Conservation (phyloP, 2,329 filamentous ascomycete genomes). For the Fusarium liriodendri region DNA sequence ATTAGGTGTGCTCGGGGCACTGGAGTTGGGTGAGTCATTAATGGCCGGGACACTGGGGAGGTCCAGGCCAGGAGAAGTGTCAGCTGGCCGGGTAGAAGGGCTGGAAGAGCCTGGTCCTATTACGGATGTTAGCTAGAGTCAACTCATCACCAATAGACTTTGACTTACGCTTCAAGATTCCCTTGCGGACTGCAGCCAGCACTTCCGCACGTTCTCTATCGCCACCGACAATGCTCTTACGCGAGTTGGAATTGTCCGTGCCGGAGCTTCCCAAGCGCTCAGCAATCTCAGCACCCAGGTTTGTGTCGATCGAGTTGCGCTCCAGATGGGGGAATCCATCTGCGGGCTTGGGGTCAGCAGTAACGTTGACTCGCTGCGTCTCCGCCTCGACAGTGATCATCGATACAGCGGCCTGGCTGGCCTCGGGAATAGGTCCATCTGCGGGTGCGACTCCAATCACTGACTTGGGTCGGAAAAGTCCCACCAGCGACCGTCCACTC, state of each 20-base stretch:
- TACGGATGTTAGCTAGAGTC: constrained; percentile 16
- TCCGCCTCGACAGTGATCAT: constrained; percentile 98
- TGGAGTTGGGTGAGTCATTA: constrained; percentile 84
- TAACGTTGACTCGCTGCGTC: constrained; percentile 83
- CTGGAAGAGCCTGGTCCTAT: constrained; percentile 70
- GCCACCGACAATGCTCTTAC: constrained; percentile 91
- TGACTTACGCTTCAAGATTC: constrained; percentile 86
- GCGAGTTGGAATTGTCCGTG: constrained; percentile 70
- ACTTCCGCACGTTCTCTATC: constrained; percentile 93
- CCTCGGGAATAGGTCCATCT: constrained; percentile 73
- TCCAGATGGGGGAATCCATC: constrained; percentile 84
- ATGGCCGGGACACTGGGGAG: constrained; percentile 71
- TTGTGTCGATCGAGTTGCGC: constrained; percentile 80
- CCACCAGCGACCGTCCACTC: constrained; percentile 88
- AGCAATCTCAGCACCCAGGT: constrained; percentile 57
- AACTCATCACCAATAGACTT: neutral
- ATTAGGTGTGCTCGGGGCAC: constrained; percentile 86
- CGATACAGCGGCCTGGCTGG: constrained; percentile 85
- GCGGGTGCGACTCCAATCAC: constrained; percentile 80
- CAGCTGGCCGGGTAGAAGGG: constrained; percentile 72
- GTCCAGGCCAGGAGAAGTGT: constrained; percentile 66
- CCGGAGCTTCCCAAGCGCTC: constrained; percentile 68
- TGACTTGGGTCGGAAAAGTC: constrained; percentile 94
- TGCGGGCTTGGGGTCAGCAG: constrained; percentile 74
- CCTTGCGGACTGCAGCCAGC: constrained; percentile 91